These are phyloP conservation scores for Candida montana DNA, from an alignment of 805 yeast species.

Conservation along the genomic window DNA sequence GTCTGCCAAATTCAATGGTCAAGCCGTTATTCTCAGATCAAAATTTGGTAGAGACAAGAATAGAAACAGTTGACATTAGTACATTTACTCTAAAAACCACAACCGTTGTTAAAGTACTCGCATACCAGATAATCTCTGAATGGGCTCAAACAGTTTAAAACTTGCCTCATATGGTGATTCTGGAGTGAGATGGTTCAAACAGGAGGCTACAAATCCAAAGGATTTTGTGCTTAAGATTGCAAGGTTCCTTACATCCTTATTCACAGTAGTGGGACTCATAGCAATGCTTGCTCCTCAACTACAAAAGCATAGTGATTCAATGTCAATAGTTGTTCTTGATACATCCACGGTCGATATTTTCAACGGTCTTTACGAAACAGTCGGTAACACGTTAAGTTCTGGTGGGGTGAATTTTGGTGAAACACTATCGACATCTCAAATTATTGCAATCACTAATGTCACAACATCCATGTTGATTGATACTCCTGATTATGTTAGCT, in stretches of 20 bases:
- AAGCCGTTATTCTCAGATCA: too few relatives aligned
- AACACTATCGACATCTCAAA: slow-evolving; percentile 17
- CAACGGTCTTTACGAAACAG: slow-evolving; percentile 43
- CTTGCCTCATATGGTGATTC: background rate
- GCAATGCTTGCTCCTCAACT: slow-evolving; percentile 14
- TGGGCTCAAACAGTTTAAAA: too few relatives aligned
- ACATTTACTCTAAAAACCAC: too few relatives aligned
- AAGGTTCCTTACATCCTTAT: slow-evolving; percentile 5
- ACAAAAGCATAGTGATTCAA: background rate
- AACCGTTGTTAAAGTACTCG: too few relatives aligned
- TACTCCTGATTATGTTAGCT: slow-evolving; percentile 12
- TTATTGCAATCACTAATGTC: slow-evolving; percentile 11
- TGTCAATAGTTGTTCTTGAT: slow-evolving; percentile 31
- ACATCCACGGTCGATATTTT: slow-evolving; percentile 51
- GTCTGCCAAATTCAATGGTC: background rate
- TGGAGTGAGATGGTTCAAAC: background rate
- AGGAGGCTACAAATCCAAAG: background rate
- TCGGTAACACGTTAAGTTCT: slow-evolving; percentile 31
- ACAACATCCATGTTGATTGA: slow-evolving; percentile 25
- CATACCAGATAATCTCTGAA: too few relatives aligned
- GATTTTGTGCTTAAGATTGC: background rate
- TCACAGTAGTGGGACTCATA: slow-evolving; percentile 7
- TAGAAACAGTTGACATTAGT: too few relatives aligned
- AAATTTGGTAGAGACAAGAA: too few relatives aligned
- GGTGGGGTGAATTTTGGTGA: slow-evolving; percentile 21